Evolutionary conservation across 768 basidiomycete genomes (phyloP).

Genomic region (Suillus spraguei): DNA sequence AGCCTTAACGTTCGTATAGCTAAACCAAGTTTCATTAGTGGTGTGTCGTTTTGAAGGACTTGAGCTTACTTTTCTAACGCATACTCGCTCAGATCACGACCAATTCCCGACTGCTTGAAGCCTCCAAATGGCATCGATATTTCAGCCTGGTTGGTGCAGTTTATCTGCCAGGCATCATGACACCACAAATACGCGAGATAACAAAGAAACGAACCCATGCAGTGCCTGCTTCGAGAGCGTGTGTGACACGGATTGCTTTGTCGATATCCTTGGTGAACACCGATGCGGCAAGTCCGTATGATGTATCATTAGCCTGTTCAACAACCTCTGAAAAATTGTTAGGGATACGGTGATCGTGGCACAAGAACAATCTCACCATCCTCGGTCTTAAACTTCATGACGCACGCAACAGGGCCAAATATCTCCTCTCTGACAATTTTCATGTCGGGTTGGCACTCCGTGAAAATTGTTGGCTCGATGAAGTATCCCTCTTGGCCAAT

Average conservation of each 20-base stretch:
- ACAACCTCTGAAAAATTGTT: slow-evolving; percentile 23
- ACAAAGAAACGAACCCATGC: slow-evolving; percentile 50
- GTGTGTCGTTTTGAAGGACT: neutral
- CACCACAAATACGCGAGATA: neutral
- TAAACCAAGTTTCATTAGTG: slow-evolving; percentile 20
- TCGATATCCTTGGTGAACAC: slow-evolving; percentile 49
- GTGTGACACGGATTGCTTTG: slow-evolving; percentile 43
- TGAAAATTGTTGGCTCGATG: slow-evolving; percentile 47
- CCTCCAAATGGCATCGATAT: slow-evolving; percentile 66
- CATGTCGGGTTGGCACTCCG: slow-evolving; percentile 48
- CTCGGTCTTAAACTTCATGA: slow-evolving; percentile 48
- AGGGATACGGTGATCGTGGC: neutral
- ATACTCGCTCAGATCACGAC: slow-evolving; percentile 69
- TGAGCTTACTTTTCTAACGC: slow-evolving; percentile 48
- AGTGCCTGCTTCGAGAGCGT: slow-evolving; percentile 50
- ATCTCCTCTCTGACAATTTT: slow-evolving; percentile 44
- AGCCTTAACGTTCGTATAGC: slow-evolving; percentile 61
- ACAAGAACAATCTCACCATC: slow-evolving; percentile 19
- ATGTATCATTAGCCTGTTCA: slow-evolving; percentile 44
- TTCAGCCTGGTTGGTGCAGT: slow-evolving; percentile 46
- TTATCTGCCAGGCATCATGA: slow-evolving; percentile 35
- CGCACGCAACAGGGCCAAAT: slow-evolving; percentile 50
- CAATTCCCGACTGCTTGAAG: slow-evolving; percentile 75
- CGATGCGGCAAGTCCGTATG: slow-evolving; percentile 52
- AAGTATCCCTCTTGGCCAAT: slow-evolving; percentile 47